Base-by-base conservation (phyloP, 2,329 filamentous ascomycete genomes). In the Clonostachys solani region DNA sequence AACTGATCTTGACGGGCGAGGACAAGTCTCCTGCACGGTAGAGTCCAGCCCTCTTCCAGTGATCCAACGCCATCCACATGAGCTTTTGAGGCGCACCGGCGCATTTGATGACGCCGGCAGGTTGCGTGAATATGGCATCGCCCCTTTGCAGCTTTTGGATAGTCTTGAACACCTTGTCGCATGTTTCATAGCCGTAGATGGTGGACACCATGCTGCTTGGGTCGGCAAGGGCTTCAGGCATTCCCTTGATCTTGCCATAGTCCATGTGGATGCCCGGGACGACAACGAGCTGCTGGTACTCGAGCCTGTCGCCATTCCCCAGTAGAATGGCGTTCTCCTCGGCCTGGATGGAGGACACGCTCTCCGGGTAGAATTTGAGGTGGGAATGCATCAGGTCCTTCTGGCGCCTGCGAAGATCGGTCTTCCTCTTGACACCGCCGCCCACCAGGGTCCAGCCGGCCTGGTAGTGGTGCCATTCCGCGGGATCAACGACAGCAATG, bases 391-490 rank as follows among this genome's bases (percentile, higher is more conserved):
- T 62, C 43, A 86, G 59, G 43, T 64, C 65, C 5, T 66, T 55
- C 37, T 85, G 58, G 2, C 75, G 75, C 47, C 66, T 63, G 42
- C 74, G 73, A 47, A 86, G 64, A 19, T 83, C 74, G 52, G 83
- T 68, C 58, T 81, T 83, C 42, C 69, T 74, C 63, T 86, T 86
- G 37, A 87, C 69, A 5, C 83, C 83, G 37, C 79, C 82, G 40
- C 83, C 83, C 3, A 86, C 83, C 2, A 87, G 69, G 3, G 84
- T 87, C 83, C 83, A 87, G 46, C 83, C 83, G 1, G 83, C 81
- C 61, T 87, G 83, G 60, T 86, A 87, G 65, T 87, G 73, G 58
- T 87, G 83, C 71, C 74, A 83, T 52, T 66, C 59, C 1, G 83
- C 73, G 0, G 83, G 83, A 52, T 87, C 83, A 40, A 87, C 65